phyloP scores from a whole-genome alignment of 2,329 filamentous ascomycete species.

The Xylaria sp. region DNA sequence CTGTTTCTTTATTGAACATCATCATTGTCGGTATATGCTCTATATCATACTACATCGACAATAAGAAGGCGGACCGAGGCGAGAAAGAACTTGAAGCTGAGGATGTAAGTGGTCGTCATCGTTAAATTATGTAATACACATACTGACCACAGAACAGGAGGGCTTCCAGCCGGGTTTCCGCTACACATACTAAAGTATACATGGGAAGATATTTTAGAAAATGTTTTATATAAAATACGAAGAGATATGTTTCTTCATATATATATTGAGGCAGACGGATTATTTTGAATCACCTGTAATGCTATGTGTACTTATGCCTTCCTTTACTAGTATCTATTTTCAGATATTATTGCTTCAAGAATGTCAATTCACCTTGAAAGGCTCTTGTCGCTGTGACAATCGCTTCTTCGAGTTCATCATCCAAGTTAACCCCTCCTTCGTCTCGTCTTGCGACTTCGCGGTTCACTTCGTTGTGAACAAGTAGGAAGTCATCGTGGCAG shows the following conservation, averaged over 20 bases:
- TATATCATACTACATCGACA: slow-evolving; percentile 57
- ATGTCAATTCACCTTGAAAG: neutral
- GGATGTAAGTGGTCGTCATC: slow-evolving; percentile 56
- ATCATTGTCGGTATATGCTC: slow-evolving; percentile 57
- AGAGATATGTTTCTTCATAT: too few species aligned
- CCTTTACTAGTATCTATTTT: neutral
- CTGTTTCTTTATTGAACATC: slow-evolving; percentile 59
- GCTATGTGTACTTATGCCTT: too few species aligned
- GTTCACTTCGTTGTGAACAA: too few species aligned
- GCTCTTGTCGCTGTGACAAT: neutral
- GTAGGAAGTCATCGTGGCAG: too few species aligned
- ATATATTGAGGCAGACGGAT: neutral
- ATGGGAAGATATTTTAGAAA: neutral
- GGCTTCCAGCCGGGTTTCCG: slow-evolving; percentile 56
- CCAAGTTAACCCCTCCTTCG: neutral
- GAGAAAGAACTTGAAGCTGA: slow-evolving; percentile 63
- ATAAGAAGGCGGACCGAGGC: slow-evolving; percentile 63
- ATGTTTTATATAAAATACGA: neutral
- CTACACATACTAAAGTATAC: slow-evolving; percentile 52
- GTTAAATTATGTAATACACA: neutral
- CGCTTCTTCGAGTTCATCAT: neutral
- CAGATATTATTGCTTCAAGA: neutral
- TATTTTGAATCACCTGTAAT: neutral
- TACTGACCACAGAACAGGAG: slow-evolving; percentile 46
- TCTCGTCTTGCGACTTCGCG: too few species aligned